Conservation (phyloP, 2,329 filamentous ascomycete species). For the Colletotrichum siamense region DNA sequence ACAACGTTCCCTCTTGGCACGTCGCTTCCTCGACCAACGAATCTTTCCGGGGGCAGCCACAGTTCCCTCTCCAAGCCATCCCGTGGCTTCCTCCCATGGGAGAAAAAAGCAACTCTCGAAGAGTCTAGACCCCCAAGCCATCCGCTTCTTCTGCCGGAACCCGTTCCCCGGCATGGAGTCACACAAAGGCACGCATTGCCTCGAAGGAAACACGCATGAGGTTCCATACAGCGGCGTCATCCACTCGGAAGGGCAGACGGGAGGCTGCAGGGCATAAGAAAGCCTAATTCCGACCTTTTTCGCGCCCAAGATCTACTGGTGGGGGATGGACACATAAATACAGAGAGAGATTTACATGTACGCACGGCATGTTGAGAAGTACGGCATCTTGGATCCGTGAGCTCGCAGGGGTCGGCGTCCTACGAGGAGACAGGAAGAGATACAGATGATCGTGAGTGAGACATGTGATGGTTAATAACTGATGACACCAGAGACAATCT, state of each 20-base stretch:
- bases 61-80: background rate
- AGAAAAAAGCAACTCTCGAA: background rate
- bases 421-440: background rate
- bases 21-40: background rate
- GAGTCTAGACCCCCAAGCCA: background rate
- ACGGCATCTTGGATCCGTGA: background rate
- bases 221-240: background rate
- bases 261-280: background rate
- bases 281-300: background rate
- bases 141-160: background rate
- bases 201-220: background rate
- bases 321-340: background rate
- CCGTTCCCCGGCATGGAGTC: background rate
- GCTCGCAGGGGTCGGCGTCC: background rate
- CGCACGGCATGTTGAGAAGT: background rate
- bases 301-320: background rate
- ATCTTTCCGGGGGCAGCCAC: background rate
- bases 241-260: background rate
- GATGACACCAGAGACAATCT: background rate
- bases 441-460: background rate
- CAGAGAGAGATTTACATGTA: background rate
- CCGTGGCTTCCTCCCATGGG: background rate
- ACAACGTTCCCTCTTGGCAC: background rate
- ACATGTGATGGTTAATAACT: background rate
- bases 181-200: background rate